Percentiles rank a stretch among this genome's conserved stretches.
Conservation (phyloP, 352 stramenopile genomes). For the Phytophthora pisi region DNA sequence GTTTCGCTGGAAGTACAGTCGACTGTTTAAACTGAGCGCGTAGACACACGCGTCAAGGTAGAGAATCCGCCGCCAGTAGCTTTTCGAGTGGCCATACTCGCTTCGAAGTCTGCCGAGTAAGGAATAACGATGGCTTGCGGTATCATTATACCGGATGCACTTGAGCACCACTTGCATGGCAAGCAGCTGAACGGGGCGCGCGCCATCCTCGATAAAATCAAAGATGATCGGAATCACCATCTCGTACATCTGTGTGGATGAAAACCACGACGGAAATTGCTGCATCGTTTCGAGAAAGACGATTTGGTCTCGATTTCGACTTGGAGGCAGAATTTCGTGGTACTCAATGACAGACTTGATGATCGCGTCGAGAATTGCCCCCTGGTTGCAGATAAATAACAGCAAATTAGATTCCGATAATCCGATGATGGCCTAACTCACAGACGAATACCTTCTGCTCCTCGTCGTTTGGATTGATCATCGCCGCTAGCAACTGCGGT, state of each 20-base stretch:
- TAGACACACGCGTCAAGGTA: conserved; percentile 76
- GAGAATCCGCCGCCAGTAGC: conserved; percentile 77
- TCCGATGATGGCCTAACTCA: not conserved
- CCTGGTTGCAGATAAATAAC: conserved; percentile 27
- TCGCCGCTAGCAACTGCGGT: conserved; percentile 53
- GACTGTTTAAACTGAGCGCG: conserved; percentile 68
- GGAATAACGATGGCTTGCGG: conserved; percentile 69
- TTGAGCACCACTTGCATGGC: conserved; percentile 70
- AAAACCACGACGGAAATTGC: conserved; percentile 63
- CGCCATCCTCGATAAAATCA: conserved; percentile 78
- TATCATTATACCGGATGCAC: conserved; percentile 74
- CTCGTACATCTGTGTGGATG: conserved; percentile 70
- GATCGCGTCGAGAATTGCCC: conserved; percentile 51
- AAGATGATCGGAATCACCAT: conserved; percentile 81
- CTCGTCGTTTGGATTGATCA: conserved; percentile 61
- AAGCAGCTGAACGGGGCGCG: conserved; percentile 71
- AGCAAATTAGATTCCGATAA: not conserved
- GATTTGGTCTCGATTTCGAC: conserved; percentile 74
- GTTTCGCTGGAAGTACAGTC: conserved; percentile 75
- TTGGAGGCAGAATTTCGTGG: conserved; percentile 65
- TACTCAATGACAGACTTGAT: conserved; percentile 80
- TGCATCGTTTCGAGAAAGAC: conserved; percentile 68
- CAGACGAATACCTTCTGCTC: conserved; percentile 63
- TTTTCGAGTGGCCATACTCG: conserved; percentile 76
- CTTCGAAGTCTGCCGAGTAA: conserved; percentile 69